Evolutionary conservation across 306 rosid genomes (phyloP).

Genomic region (Sindora glabra): DNA sequence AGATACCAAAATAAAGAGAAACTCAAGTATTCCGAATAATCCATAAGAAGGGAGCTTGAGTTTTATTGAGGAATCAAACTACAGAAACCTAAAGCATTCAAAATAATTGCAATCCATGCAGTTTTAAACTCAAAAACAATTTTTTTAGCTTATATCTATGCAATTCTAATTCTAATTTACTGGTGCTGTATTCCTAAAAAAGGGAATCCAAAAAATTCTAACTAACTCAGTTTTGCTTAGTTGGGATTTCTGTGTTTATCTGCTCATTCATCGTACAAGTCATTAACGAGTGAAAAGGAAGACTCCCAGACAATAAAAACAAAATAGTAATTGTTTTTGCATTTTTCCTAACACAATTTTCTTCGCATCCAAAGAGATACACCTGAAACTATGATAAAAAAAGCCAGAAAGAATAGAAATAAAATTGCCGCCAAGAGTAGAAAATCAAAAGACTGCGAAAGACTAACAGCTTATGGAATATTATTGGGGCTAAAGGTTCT

Average conservation of each 20-base stretch:
- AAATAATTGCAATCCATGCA: neutral
- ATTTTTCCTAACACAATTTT: neutral
- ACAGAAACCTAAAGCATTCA: slow-evolving; percentile 10
- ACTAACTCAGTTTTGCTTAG: neutral
- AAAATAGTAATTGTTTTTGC: too few relatives aligned
- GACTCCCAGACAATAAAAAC: too few relatives aligned
- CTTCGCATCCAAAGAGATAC: neutral
- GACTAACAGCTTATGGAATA: too few relatives aligned
- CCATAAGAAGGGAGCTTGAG: slow-evolving; percentile 21
- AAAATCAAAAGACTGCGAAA: neutral
- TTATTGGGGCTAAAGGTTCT: slow-evolving; percentile 3
- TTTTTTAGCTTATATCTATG: too few relatives aligned
- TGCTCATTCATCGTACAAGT: neutral
- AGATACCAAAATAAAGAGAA: slow-evolving; percentile 21
- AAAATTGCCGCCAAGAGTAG: neutral
- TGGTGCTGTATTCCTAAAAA: too few relatives aligned
- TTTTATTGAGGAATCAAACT: slow-evolving; percentile 22
- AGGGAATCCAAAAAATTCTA: neutral
- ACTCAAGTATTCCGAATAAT: slow-evolving; percentile 4
- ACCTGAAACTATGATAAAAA: neutral
- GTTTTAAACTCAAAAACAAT: neutral
- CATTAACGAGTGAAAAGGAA: neutral
- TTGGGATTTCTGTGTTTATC: neutral
- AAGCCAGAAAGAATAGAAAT: neutral
- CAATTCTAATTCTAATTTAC: too few relatives aligned